phyloP scores from a whole-genome alignment of 2,329 filamentous ascomycete genomes.

The Exophiala sp. region DNA sequence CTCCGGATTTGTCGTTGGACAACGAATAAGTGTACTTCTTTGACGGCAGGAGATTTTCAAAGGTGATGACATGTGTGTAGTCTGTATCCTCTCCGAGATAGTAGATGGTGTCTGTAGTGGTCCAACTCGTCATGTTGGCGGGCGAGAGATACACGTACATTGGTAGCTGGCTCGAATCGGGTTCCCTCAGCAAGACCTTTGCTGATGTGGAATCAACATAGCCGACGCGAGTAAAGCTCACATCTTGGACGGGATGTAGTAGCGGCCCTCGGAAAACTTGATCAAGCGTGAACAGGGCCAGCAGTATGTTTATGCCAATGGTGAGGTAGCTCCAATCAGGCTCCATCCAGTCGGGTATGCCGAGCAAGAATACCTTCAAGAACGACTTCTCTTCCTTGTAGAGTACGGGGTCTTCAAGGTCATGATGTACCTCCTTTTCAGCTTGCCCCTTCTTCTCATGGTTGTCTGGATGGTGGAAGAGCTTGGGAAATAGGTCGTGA shows the following conservation, averaged over 20 bases:
- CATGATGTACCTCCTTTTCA: constrained; percentile 47
- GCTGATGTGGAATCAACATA: constrained; percentile 79
- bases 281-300: constrained; percentile 70
- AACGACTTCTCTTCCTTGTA: constrained; percentile 57
- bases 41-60: constrained; percentile 66
- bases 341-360: constrained; percentile 70
- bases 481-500: constrained; percentile 20
- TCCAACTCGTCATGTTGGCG: constrained; percentile 50
- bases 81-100: constrained; percentile 74
- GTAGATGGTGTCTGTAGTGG: constrained; percentile 58
- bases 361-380: constrained; percentile 67
- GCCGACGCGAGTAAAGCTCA: constrained; percentile 83
- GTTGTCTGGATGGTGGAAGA: constrained; percentile 14
- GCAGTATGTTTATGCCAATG: constrained; percentile 66
- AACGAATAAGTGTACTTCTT: constrained; percentile 78
- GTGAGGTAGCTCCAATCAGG: constrained; percentile 63
- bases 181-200: constrained; percentile 79
- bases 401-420: constrained; percentile 61
- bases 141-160: constrained; percentile 62
- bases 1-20: constrained; percentile 81
- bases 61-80: constrained; percentile 68
- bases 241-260: constrained; percentile 66
- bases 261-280: constrained; percentile 70
- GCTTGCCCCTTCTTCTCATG: constrained; percentile 25
- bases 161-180: constrained; percentile 69